Percentiles rank a stretch among this genome's conserved stretches.
phyloP scores from a whole-genome alignment of 2,329 filamentous ascomycete genomes.

The Eutypa lata region DNA sequence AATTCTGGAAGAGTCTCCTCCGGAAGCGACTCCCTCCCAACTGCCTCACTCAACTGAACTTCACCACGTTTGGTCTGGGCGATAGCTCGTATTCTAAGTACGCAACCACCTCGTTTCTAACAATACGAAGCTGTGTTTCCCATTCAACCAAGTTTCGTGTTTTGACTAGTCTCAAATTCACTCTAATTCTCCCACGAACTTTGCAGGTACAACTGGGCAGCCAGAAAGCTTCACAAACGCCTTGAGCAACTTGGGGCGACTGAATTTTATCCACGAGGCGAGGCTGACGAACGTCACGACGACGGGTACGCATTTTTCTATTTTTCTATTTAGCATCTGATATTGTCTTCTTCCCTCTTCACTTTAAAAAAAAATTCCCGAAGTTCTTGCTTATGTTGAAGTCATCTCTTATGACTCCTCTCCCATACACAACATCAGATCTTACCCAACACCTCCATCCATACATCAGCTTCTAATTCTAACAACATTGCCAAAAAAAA shows the following conservation, averaged over 20 bases:
- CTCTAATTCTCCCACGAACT: constrained; percentile 4
- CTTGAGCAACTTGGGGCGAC: constrained; percentile 78
- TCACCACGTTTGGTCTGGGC: constrained; percentile 86
- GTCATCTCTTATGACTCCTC: too few species aligned
- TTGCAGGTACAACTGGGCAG: constrained; percentile 84
- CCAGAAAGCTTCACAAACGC: constrained; percentile 81
- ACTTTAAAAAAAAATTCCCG: neutral
- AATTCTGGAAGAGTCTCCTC: constrained; percentile 82
- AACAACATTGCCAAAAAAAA: neutral
- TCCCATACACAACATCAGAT: too few species aligned
- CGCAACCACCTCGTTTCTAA: constrained; percentile 19
- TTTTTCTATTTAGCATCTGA: neutral
- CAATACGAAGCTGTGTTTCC: neutral
- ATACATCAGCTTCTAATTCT: neutral
- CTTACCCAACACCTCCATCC: too few species aligned
- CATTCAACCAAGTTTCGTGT: neutral
- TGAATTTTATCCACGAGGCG: constrained; percentile 73
- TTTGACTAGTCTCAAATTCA: neutral
- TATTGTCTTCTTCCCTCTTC: neutral
- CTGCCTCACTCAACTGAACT: constrained; percentile 66
- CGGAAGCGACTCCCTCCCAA: constrained; percentile 71
- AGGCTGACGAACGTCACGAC: constrained; percentile 90
- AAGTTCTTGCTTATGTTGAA: too few species aligned
- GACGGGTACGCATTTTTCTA: constrained; percentile 65
- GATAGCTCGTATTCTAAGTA: constrained; percentile 94